Conservation (phyloP, 2,329 filamentous ascomycete species). For the Aureobasidium subglaciale region DNA sequence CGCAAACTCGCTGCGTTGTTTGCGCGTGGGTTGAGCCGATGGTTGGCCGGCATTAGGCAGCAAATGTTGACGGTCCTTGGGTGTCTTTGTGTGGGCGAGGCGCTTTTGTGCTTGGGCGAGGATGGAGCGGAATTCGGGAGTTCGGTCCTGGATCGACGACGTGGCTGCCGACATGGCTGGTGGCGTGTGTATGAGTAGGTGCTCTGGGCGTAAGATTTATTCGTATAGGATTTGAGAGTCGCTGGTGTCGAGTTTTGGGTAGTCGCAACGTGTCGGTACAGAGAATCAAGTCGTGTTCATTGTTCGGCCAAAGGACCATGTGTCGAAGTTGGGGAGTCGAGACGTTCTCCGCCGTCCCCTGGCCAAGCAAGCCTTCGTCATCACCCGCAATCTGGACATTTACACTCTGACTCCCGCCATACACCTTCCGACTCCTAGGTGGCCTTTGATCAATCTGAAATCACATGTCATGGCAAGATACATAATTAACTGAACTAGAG, state of each 20-base stretch:
- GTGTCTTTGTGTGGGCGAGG: constrained; percentile 65
- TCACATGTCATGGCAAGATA: neutral
- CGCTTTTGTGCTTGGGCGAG: constrained; percentile 67
- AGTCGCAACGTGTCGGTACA: neutral
- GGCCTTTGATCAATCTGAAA: no score
- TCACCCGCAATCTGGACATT: neutral
- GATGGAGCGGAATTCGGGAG: constrained; percentile 88
- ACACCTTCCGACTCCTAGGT: no score
- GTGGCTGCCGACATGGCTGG: constrained; percentile 27
- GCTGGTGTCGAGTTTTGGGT: neutral
- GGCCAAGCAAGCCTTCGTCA: constrained; percentile 4
- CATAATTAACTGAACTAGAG: neutral
- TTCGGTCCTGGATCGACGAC: constrained; percentile 88
- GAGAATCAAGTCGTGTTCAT: neutral
- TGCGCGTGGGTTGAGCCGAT: constrained; percentile 25
- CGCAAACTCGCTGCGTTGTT: constrained; percentile 78
- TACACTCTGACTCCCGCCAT: no score
- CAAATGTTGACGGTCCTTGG: constrained; percentile 70
- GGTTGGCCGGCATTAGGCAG: constrained; percentile 40
- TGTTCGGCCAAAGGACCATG: neutral
- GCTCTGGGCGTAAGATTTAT: neutral
- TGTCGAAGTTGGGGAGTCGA: neutral
- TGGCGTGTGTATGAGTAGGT: neutral
- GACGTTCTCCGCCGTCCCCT: neutral
- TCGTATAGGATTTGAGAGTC: neutral